Percentiles rank a stretch among this genome's conserved stretches.
Evolutionary conservation across 1,284 basidiomycete species (phyloP).

Genomic region (Trametes versicolor): DNA sequence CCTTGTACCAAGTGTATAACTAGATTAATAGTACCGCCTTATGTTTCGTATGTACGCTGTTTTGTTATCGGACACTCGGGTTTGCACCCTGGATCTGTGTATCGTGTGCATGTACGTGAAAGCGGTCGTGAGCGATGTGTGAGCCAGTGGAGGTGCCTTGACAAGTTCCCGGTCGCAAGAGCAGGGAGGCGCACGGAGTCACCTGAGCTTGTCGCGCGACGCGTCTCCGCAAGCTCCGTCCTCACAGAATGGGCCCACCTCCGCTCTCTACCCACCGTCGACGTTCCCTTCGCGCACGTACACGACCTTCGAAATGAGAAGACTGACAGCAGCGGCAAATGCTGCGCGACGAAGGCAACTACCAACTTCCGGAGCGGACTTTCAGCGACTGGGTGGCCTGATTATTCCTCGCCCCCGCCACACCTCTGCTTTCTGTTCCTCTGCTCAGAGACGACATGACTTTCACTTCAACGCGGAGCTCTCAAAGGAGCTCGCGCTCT

Average conservation of each 20-base stretch:
- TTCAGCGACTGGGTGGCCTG: not conserved
- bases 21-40: conserved; percentile 34
- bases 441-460: conserved; percentile 12
- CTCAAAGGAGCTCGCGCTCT: conserved; percentile 24
- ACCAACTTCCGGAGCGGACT: not conserved
- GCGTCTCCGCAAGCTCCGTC: conserved; percentile 29
- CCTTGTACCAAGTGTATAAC: conserved; percentile 53
- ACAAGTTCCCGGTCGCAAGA: too few species aligned
- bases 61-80: conserved; percentile 29
- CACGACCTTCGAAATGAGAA: conserved; percentile 1
- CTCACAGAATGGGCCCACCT: conserved; percentile 16
- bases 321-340: not conserved
- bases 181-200: too few species aligned
- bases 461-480: conserved; percentile 22
- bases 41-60: conserved; percentile 26
- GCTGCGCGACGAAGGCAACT: not conserved
- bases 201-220: conserved; percentile 19
- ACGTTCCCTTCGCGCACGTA: not conserved
- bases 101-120: not conserved
- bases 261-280: not conserved
- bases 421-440: conserved; percentile 13
- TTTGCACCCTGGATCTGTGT: not conserved
- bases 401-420: conserved; percentile 17
- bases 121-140: too few species aligned
- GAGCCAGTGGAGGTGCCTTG: too few species aligned